These are phyloP conservation scores for Cichorium intybus DNA, from an alignment of 140 eudicot genomes.

Conservation along the genomic window DNA sequence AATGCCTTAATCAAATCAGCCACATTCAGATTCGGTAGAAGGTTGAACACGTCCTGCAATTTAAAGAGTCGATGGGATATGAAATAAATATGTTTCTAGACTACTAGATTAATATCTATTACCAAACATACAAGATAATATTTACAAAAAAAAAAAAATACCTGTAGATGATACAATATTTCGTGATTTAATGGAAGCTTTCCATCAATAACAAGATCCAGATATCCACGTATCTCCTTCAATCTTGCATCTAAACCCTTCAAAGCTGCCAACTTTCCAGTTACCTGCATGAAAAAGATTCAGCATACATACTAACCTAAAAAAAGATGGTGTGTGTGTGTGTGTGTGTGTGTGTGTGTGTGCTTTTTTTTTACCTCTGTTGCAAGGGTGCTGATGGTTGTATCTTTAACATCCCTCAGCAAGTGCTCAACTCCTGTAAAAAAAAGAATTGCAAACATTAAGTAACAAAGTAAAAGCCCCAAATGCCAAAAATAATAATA, in stretches of 20 bases:
- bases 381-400: constrained; percentile 97
- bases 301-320: background rate
- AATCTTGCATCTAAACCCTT: constrained; percentile 94
- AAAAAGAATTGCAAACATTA: constrained; percentile 3
- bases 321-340: background rate
- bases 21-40: constrained; percentile 87
- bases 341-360: background rate
- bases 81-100: background rate
- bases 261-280: constrained; percentile 90
- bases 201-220: constrained; percentile 84
- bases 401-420: constrained; percentile 95
- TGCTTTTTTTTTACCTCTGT: constrained; percentile 88
- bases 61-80: background rate
- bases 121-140: background rate
- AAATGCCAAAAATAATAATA: background rate
- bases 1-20: constrained; percentile 85
- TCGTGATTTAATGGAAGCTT: constrained; percentile 90
- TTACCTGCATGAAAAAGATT: constrained; percentile 47
- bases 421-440: constrained; percentile 91
- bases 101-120: background rate
- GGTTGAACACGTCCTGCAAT: constrained; percentile 87
- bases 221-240: constrained; percentile 86
- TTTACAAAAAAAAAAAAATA: background rate
- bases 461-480: background rate
- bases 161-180: constrained; percentile 91